Percentiles rank a stretch among this genome's conserved stretches.
phyloP scores from a whole-genome alignment of 2,329 filamentous ascomycete species.

The Trichoderma citrinoviride region DNA sequence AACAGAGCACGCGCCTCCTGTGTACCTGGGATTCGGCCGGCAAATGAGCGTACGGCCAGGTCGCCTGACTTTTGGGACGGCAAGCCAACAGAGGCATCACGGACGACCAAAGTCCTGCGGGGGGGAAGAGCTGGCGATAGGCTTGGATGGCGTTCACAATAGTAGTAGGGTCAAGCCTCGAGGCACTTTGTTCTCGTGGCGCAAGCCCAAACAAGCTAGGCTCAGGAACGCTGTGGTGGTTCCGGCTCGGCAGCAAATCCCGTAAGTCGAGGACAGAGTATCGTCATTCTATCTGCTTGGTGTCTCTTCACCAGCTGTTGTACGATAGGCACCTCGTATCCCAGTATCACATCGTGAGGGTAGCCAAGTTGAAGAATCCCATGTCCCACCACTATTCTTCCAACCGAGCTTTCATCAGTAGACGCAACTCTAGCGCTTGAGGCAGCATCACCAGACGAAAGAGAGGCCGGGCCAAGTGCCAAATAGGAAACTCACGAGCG shows the following conservation, averaged over 20 bases:
- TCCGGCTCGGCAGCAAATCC: not conserved
- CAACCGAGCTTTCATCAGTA: not conserved
- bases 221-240: constrained; percentile 3
- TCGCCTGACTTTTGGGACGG: not conserved
- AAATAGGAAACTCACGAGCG: not conserved
- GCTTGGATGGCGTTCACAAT: not conserved
- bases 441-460: not conserved
- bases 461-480: not conserved
- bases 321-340: too few species aligned
- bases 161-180: constrained; percentile 1
- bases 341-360: too few species aligned
- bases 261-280: not conserved
- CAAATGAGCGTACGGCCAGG: not conserved
- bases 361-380: not conserved
- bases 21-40: not conserved
- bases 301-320: not conserved
- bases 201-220: not conserved
- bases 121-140: not conserved
- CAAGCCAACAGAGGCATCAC: not conserved
- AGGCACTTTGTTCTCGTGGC: constrained; percentile 12
- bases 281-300: not conserved
- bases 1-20: constrained; percentile 1
- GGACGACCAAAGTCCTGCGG: not conserved
- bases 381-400: not conserved
- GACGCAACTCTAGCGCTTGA: not conserved